phyloP scores from a whole-genome alignment of 371 early-diverging fungal genomes.

The Apophysomyces elegans region DNA sequence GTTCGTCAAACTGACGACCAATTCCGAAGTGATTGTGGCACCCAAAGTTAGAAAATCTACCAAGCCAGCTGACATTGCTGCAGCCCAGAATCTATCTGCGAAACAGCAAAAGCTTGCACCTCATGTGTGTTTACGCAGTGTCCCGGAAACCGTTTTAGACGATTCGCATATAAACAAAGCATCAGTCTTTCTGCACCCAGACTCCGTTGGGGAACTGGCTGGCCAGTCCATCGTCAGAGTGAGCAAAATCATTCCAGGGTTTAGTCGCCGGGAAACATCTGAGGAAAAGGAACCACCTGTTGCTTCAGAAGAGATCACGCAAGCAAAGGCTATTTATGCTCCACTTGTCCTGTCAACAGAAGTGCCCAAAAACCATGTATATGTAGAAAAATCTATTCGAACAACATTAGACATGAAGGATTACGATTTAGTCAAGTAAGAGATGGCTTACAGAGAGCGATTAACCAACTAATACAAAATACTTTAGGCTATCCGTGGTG shows the following conservation, averaged over 20 bases:
- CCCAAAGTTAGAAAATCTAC: slow-evolving; percentile 64
- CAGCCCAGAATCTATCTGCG: slow-evolving; percentile 12
- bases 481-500: slow-evolving; percentile 42
- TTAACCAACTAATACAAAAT: not conserved
- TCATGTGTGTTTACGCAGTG: slow-evolving; percentile 28
- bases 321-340: slow-evolving; percentile 41
- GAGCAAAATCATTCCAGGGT: slow-evolving; percentile 29
- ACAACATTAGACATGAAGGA: slow-evolving; percentile 49
- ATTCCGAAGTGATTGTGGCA: slow-evolving; percentile 81
- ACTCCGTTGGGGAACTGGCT: slow-evolving; percentile 19
- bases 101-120: slow-evolving; percentile 28
- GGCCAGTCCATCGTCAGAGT: slow-evolving; percentile 26
- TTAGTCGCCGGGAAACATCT: slow-evolving; percentile 17
- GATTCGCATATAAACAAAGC: not conserved
- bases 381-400: slow-evolving; percentile 41
- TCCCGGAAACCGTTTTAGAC: slow-evolving; percentile 14
- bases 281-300: slow-evolving; percentile 28
- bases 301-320: slow-evolving; percentile 16
- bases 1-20: slow-evolving; percentile 65
- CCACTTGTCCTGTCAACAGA: slow-evolving; percentile 31
- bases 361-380: slow-evolving; percentile 57
- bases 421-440: slow-evolving; percentile 54
- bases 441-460: too few species aligned
- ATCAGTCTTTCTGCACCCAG: slow-evolving; percentile 29
- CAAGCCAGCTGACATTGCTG: slow-evolving; percentile 21